Conservation (phyloP, 2,329 filamentous ascomycete genomes). For the Neofusicoccum kwambonambiense region DNA sequence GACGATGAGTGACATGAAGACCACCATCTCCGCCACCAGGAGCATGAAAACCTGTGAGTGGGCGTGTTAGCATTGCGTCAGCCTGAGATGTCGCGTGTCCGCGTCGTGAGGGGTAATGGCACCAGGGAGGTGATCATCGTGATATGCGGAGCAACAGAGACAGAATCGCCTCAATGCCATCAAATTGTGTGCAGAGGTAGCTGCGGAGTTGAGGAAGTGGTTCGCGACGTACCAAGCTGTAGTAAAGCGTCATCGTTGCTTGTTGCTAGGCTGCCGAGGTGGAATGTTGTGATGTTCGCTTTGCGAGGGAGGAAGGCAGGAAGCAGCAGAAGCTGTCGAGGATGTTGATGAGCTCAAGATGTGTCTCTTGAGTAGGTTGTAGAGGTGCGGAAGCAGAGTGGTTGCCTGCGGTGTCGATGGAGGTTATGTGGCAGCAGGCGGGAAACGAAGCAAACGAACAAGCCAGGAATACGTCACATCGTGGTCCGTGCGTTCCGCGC, state of each 20-base stretch:
- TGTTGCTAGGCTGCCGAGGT: background rate
- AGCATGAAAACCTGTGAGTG: constrained; percentile 71
- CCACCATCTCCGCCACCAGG: constrained; percentile 76
- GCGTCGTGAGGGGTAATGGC: constrained; percentile 22
- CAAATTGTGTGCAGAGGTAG: background rate
- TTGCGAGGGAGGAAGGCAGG: constrained; percentile 27
- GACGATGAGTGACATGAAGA: constrained; percentile 78
- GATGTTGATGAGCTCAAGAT: background rate
- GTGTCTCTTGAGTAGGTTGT: background rate
- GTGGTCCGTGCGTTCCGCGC: constrained; percentile 3
- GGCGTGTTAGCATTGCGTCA: background rate
- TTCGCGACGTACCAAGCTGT: constrained; percentile 58
- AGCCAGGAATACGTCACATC: constrained; percentile 14
- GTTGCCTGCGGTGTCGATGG: constrained; percentile 9
- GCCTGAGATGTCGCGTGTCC: background rate
- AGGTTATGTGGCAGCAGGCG: constrained; percentile 9
- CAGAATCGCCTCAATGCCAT: background rate
- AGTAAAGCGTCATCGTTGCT: constrained; percentile 67
- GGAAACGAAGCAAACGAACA: constrained; percentile 9
- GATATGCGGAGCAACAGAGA: background rate
- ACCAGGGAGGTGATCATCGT: constrained; percentile 51
- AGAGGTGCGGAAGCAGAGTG: background rate
- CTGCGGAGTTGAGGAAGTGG: constrained; percentile 21
- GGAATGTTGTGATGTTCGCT: background rate
- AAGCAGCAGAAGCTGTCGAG: background rate